phyloP scores from a whole-genome alignment of 192 early-diverging fungal genomes.

The Backusella liffmaniae region DNA sequence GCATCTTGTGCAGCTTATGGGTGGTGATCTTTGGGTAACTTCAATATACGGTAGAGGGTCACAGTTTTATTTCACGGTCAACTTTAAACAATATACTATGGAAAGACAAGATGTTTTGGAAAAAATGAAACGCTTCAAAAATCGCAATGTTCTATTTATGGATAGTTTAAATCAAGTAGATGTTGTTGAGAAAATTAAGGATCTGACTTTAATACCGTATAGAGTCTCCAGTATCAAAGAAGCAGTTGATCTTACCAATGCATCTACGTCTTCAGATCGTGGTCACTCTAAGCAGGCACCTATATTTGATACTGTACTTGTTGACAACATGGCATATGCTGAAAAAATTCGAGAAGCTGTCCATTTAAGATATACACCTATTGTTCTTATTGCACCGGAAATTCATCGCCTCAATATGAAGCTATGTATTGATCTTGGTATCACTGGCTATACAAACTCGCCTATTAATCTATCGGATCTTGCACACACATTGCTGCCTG shows the following conservation, averaged over 20 bases:
- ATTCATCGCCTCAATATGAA: constrained; percentile 66
- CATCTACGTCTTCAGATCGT: constrained; percentile 32
- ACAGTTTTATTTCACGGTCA: constrained; percentile 73
- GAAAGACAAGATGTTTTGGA: constrained; percentile 38
- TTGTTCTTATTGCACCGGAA: constrained; percentile 64
- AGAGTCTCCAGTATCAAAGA: constrained; percentile 48
- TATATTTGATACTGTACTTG: constrained; percentile 68
- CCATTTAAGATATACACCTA: constrained; percentile 69
- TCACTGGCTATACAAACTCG: constrained; percentile 69
- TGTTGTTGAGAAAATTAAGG: constrained; percentile 48
- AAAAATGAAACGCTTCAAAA: constrained; percentile 51
- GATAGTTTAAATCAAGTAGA: constrained; percentile 49
- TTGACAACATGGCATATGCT: constrained; percentile 60
- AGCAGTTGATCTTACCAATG: constrained; percentile 38
- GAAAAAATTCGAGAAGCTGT: constrained; percentile 61
- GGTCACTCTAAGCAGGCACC: constrained; percentile 21
- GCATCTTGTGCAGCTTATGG: constrained; percentile 72
- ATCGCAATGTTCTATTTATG: constrained; percentile 60
- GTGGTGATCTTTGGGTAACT: constrained; percentile 77
- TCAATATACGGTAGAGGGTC: constrained; percentile 67
- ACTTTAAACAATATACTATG: constrained; percentile 44
- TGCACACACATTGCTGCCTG: constrained; percentile 69
- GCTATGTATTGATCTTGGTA: constrained; percentile 65
- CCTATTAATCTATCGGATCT: constrained; percentile 62
- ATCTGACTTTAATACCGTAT: constrained; percentile 50